A percentile compares a stretch with the other conserved stretches of the same genome.
Conservation (phyloP, 345 rosid genomes). For the Acer saccharum region DNA sequence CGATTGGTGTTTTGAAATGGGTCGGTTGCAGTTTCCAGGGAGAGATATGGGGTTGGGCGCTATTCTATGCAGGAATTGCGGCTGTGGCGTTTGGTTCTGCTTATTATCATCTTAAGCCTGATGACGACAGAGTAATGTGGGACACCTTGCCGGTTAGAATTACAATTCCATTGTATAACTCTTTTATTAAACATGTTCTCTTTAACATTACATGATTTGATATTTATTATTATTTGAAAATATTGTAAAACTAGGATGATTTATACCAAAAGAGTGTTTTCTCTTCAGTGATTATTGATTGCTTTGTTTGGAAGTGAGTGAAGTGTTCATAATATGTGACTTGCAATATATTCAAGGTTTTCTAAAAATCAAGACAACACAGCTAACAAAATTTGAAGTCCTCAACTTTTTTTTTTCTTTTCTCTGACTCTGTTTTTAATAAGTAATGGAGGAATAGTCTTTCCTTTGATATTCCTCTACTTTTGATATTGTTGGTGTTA, state of each 20-base stretch:
- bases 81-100: constrained; percentile 85
- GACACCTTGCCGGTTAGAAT: constrained; percentile 83
- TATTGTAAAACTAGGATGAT: neutral
- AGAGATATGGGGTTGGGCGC: constrained; percentile 79
- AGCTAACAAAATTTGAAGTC: neutral
- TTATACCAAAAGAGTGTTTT: constrained; percentile 1
- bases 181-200: neutral
- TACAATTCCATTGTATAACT: constrained; percentile 18
- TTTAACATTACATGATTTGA: neutral
- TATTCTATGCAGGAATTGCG: constrained; percentile 67
- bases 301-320: neutral
- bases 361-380: neutral
- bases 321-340: neutral
- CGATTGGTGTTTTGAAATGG: constrained; percentile 13
- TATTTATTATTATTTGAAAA: neutral
- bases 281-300: neutral
- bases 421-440: too few species aligned
- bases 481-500: neutral
- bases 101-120: constrained; percentile 88
- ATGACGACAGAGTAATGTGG: constrained; percentile 63
- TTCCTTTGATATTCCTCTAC: neutral
- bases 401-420: neutral
- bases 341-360: neutral
- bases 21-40: constrained; percentile 59
- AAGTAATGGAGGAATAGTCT: neutral